phyloP scores from a whole-genome alignment of 352 stramenopile species.

The Pythium grandisporangium region DNA sequence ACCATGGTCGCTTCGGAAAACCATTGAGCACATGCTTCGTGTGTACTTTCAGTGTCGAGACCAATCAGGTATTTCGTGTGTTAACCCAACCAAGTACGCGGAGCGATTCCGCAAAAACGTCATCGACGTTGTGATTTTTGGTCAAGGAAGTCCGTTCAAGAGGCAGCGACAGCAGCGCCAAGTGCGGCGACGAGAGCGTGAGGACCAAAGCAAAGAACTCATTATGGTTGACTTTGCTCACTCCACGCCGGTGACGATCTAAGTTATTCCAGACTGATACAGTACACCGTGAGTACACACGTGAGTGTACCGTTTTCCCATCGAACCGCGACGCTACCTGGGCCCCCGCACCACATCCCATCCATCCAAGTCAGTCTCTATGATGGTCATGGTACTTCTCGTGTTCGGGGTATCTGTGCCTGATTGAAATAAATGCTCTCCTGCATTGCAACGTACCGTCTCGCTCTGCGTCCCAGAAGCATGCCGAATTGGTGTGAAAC shows the following conservation, averaged over 20 bases:
- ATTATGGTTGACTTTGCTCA: slow-evolving; percentile 83
- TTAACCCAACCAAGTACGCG: slow-evolving; percentile 74
- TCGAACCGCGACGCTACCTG: slow-evolving; percentile 58
- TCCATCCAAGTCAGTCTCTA: too few relatives aligned
- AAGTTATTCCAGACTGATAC: slow-evolving; percentile 26
- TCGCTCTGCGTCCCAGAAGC: slow-evolving; percentile 80
- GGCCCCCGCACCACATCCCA: too few relatives aligned
- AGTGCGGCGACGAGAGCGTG: neutral
- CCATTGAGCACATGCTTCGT: slow-evolving; percentile 83
- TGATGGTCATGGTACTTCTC: too few relatives aligned
- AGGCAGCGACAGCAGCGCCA: neutral
- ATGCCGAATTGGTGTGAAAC: slow-evolving; percentile 82
- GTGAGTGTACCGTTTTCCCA: slow-evolving; percentile 27
- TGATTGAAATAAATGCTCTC: too few relatives aligned
- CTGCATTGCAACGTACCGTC: too few relatives aligned
- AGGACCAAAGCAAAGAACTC: slow-evolving; percentile 41
- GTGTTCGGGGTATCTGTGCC: too few relatives aligned
- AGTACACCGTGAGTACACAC: slow-evolving; percentile 27
- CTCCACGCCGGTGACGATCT: slow-evolving; percentile 14
- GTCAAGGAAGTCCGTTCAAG: slow-evolving; percentile 15
- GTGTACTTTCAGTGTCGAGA: slow-evolving; percentile 76
- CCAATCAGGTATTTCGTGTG: slow-evolving; percentile 69
- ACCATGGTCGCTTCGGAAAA: slow-evolving; percentile 92
- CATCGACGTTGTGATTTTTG: slow-evolving; percentile 77
- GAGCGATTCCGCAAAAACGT: slow-evolving; percentile 81